Percentiles rank a stretch among this genome's conserved stretches.
Conservation (phyloP, 305 asterid genomes). For the Andrographis paniculata region DNA sequence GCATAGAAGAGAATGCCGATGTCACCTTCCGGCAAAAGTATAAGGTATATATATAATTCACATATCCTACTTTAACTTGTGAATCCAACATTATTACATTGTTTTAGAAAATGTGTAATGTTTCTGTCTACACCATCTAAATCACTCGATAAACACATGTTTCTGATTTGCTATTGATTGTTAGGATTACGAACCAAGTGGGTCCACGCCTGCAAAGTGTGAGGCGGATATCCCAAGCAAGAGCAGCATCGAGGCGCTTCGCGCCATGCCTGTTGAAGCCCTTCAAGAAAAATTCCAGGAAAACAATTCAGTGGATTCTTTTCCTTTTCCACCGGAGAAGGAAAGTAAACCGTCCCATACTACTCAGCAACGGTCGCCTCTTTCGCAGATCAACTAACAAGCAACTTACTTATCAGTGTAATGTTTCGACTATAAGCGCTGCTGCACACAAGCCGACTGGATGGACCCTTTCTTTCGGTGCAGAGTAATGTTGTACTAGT, state of each 20-base stretch:
- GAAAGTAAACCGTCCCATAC: conserved; percentile 37
- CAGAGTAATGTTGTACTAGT: too few species aligned
- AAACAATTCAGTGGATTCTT: conserved; percentile 40
- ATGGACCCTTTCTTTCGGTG: too few species aligned
- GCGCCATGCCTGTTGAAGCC: conserved; percentile 67
- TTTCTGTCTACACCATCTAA: too few species aligned
- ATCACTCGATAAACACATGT: background rate
- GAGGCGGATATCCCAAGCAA: conserved; percentile 69
- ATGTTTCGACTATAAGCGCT: too few species aligned
- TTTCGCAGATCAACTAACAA: conserved; percentile 51
- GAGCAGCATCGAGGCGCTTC: conserved; percentile 55
- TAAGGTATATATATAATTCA: too few species aligned
- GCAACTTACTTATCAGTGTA: background rate
- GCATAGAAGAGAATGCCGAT: conserved; percentile 25
- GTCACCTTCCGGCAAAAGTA: conserved; percentile 33
- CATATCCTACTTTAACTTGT: too few species aligned
- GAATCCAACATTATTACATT: too few species aligned
- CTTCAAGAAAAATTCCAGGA: conserved; percentile 75
- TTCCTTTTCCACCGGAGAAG: conserved; percentile 28
- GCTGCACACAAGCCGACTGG: too few species aligned
- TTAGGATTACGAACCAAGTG: conserved; percentile 45
- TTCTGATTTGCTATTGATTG: background rate
- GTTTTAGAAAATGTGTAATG: too few species aligned
- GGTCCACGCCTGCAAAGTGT: conserved; percentile 29
- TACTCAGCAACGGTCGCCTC: conserved; percentile 57